Evolutionary conservation across 2,329 filamentous ascomycete genomes (phyloP).

Genomic region (Botrytis medusae): DNA sequence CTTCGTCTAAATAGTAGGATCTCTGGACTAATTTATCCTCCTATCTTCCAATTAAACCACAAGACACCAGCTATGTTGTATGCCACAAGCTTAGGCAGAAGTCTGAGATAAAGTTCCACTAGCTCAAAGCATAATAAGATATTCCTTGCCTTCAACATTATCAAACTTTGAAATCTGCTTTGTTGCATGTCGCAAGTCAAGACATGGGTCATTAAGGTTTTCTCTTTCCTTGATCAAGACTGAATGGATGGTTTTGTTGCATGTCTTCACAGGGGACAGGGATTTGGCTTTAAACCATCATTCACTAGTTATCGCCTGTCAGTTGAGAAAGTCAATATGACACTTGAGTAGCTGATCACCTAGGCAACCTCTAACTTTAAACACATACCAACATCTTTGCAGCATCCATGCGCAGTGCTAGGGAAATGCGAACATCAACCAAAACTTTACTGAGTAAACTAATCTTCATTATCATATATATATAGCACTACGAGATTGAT

Average conservation of each 20-base stretch:
- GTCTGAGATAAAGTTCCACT: neutral
- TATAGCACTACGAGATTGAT: neutral
- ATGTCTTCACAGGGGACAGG: neutral
- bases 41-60: neutral
- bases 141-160: neutral
- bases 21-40: neutral
- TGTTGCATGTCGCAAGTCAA: neutral
- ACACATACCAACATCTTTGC: neutral
- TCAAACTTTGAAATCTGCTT: neutral
- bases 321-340: neutral
- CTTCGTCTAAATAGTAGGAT: neutral
- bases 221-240: neutral
- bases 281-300: neutral
- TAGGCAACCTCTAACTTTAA: neutral
- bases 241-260: neutral
- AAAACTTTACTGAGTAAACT: too few species aligned
- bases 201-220: neutral
- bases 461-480: neutral
- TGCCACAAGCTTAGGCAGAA: neutral
- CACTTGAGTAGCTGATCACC: neutral
- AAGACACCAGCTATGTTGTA: neutral
- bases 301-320: neutral
- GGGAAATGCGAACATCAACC: too few species aligned
- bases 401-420: neutral
- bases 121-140: neutral